Conservation (phyloP, 176 grass and related monocot genomes). For the Puya raimondii region DNA sequence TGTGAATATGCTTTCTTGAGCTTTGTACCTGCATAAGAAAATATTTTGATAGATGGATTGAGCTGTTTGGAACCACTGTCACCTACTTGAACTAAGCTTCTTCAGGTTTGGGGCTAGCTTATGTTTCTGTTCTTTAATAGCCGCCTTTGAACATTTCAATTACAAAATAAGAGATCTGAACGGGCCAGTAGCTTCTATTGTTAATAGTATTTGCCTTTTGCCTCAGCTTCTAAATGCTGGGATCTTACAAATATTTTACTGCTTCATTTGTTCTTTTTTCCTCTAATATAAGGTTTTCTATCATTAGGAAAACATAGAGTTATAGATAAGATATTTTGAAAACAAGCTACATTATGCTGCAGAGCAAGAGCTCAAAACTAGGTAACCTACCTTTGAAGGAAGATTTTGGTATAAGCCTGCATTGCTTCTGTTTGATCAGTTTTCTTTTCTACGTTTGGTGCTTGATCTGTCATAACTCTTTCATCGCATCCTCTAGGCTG, state of each 20-base stretch:
- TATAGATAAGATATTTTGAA: neutral
- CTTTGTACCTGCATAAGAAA: neutral
- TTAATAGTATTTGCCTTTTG: neutral
- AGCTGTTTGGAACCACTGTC: neutral
- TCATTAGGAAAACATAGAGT: neutral
- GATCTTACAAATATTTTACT: neutral
- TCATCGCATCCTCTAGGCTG: neutral
- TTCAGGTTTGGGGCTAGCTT: neutral
- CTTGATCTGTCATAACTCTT: neutral
- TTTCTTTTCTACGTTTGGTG: neutral
- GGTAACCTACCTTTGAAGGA: neutral
- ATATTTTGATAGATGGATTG: neutral
- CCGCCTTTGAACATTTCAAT: no score
- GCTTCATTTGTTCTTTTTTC: neutral
- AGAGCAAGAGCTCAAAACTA: neutral
- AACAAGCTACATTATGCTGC: neutral
- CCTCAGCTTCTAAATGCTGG: neutral
- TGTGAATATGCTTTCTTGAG: neutral
- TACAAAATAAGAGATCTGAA: no score
- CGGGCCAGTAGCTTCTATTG: no score
- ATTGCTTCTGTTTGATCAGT: neutral
- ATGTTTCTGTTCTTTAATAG: neutral
- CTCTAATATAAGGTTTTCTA: neutral
- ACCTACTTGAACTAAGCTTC: neutral
- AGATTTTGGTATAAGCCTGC: neutral